Base-by-base conservation (phyloP, 306 rosid genomes). In the Vigna trinervia region DNA sequence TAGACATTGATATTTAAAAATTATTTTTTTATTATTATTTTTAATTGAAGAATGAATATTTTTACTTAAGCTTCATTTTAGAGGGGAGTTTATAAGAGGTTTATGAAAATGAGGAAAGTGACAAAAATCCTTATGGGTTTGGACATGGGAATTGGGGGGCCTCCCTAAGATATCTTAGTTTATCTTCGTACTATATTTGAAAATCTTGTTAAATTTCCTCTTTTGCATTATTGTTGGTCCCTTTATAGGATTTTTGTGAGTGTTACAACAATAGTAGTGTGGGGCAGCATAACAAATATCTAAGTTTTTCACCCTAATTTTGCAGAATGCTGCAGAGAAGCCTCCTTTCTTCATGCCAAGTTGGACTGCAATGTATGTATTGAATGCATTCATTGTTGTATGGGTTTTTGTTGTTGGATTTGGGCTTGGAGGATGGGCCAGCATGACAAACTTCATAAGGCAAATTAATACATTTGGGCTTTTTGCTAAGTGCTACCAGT, bases 261-360 rank as follows among this genome's bases (percentile, higher is more conserved):
- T 53, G 74, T 32, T 46, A 36, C 58, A 68, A 58, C 19, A 68
- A 71, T 47, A 48, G 20, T 45, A 79, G 26, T 41, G 51, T 13
- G 45, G 52, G 72, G 54, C 71, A 36, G 39, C 51, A 4, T 9
- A 41, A 34, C 38, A 34, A 66, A 11, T 11, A 39, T 39, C 32
- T 66, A 39, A 23, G 9, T 57, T 11, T 5, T 58, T 13, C 0
- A 8, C 51, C 10, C 1, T 56, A 6, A 62, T 39, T 71, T 56
- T 64, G 46, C 90, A 92, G 96, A 94, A 94, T 81, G 97, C 97
- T 26, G 95, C 88, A n/a, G 97, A 94, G 88, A 90, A 90, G 84
- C 96, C 98, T 23, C 98, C 98, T 0, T 79, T 82, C 84, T 92
- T 94, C 80, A 39, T 92, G 69, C 93, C 85, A 38, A 89, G 95